Base-by-base conservation (phyloP, 2,329 filamentous ascomycete species). In the Aureobasidium sp. region DNA sequence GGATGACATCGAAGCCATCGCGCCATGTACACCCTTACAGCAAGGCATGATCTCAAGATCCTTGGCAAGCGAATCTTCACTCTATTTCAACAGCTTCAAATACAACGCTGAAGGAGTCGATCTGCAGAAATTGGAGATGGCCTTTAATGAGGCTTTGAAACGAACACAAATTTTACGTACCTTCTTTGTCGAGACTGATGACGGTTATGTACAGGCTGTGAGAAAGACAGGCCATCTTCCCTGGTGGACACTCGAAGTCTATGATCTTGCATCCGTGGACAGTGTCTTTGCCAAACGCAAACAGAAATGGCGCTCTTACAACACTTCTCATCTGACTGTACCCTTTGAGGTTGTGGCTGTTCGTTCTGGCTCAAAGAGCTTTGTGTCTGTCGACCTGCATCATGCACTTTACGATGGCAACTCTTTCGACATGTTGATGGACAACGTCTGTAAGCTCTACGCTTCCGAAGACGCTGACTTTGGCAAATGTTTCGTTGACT, bases 391-490 rank as follows among this genome's bases (percentile, higher is more conserved):
- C 2, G 82, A 88, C 49, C 86, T 95, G 0, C 96, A 96, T 74
- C 92, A 97, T 71, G 91, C 84, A 0, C 73, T 96, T 0, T 97
- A 97, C 68, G 92, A 97, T 73, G 92, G 91, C 1, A 87, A 83
- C 66, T 93, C 91, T 64, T 81, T 96, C 42, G 80, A 82, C 1
- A 72, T 90, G 27, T 79, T 96, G 42, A 79, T 96, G 22, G 71
- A 82, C 3, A 74, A 80, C 22, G 78, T 95, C 2, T 74, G 77
- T 31, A 68, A 75, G 3, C 75, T 79, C 5, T 90, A 90, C 67
- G 66, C 69, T 17, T 69, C 69, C 0, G 44, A 65, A 2, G 20
- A 49, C 8, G 68, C 63, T 41, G 67, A 70, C 0, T 68, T 71
- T 8, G 78, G 77, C 0, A 84, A 84, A 0, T 70, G 77, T 0